Percentiles rank a stretch among this genome's conserved stretches.
phyloP scores from a whole-genome alignment of 2,329 filamentous ascomycete species.

The Zarea fungicola region DNA sequence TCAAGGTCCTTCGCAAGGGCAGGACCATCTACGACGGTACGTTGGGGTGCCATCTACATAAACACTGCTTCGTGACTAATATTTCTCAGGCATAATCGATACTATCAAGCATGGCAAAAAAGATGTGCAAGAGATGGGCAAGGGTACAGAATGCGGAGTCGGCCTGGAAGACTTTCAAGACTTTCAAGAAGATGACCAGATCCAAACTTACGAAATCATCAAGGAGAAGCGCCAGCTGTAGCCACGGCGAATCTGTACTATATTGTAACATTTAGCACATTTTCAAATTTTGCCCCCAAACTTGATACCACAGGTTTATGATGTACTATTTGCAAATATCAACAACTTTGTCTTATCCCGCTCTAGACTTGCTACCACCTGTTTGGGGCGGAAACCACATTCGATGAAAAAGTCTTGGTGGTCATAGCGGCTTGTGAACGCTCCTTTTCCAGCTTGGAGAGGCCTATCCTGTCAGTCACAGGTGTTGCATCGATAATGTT shows the following conservation, averaged over 20 bases:
- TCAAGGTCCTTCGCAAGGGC: constrained; percentile 66
- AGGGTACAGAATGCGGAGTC: constrained; percentile 90
- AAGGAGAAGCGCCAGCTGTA: constrained; percentile 61
- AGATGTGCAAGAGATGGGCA: constrained; percentile 82
- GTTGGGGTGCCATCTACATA: constrained; percentile 24
- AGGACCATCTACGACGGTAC: constrained; percentile 77
- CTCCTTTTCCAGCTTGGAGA: constrained; percentile 53
- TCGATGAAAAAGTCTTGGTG: constrained; percentile 48
- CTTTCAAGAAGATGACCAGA: constrained; percentile 73
- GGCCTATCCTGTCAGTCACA: constrained; percentile 77
- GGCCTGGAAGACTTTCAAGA: constrained; percentile 75
- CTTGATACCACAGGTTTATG: constrained; percentile 7
- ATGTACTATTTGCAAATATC: not conserved
- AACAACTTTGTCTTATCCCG: not conserved
- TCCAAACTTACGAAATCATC: constrained; percentile 82
- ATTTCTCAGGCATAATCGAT: constrained; percentile 60
- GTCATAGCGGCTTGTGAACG: constrained; percentile 42
- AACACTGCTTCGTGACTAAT: constrained; percentile 5
- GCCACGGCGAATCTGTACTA: constrained; percentile 15
- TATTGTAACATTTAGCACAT: constrained; percentile 8
- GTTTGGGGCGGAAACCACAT: constrained; percentile 43
- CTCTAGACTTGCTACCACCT: constrained; percentile 12
- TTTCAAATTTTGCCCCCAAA: not conserved
- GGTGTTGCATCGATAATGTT: constrained; percentile 89
- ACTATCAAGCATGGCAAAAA: constrained; percentile 92